Evolutionary conservation across 116 monocot species (phyloP).

Genomic region (Zostera marina): DNA sequence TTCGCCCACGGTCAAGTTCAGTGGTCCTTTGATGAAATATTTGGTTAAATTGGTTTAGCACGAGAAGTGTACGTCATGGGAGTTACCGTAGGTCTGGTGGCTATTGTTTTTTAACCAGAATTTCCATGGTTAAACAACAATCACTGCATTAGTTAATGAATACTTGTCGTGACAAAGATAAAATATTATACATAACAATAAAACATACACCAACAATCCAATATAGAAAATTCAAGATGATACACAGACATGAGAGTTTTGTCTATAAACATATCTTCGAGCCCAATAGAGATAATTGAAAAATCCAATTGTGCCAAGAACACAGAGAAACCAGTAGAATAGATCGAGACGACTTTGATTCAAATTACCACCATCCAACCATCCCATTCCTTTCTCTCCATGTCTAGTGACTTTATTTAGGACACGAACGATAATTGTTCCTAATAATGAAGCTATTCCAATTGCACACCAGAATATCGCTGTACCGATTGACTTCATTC

Average conservation of each 20-base stretch:
- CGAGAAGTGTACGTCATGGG: too few species aligned
- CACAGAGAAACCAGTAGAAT: slow-evolving; percentile 46
- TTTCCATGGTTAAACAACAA: too few species aligned
- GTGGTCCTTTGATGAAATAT: too few species aligned
- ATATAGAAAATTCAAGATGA: background rate
- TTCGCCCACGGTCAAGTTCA: too few species aligned
- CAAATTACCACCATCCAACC: slow-evolving; percentile 34
- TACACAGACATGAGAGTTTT: background rate
- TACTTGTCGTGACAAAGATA: too few species aligned
- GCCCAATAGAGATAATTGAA: slow-evolving; percentile 42
- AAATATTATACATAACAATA: too few species aligned
- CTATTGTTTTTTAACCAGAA: too few species aligned
- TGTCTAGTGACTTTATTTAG: slow-evolving; percentile 17
- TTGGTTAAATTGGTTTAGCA: too few species aligned
- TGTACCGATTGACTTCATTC: slow-evolving; percentile 24
- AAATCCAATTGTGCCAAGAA: slow-evolving; percentile 25
- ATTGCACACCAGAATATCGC: slow-evolving; percentile 29
- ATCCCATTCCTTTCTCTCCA: slow-evolving; percentile 17
- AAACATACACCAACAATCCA: too few species aligned
- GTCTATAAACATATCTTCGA: slow-evolving; percentile 17
- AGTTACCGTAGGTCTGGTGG: too few species aligned
- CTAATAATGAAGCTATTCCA: slow-evolving; percentile 27
- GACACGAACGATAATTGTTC: slow-evolving; percentile 19
- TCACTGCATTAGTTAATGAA: too few species aligned
- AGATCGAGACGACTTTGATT: slow-evolving; percentile 41